These are phyloP conservation scores for Brettanomyces nanus DNA, from an alignment of 805 yeast species.

Conservation along the genomic window DNA sequence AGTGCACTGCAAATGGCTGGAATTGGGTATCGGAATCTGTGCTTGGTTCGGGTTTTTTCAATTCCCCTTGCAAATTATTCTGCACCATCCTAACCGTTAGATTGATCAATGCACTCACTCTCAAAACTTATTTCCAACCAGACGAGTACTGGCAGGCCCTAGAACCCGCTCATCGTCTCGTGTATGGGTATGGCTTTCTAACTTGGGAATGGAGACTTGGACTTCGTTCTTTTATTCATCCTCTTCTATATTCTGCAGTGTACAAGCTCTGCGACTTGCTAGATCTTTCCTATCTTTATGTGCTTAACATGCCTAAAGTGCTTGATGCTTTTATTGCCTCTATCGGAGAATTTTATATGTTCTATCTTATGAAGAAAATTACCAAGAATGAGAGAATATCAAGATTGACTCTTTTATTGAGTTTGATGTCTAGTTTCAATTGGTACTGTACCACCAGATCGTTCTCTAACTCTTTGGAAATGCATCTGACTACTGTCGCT, in stretches of 20 bases:
- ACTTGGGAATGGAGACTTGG: conserved; percentile 94
- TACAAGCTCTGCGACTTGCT: conserved; percentile 28
- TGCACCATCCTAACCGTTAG: conserved; percentile 33
- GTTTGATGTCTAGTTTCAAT: conserved; percentile 66
- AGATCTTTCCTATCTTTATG: conserved; percentile 30
- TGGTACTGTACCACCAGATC: conserved; percentile 77
- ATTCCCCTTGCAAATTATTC: neutral
- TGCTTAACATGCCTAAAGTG: conserved; percentile 52
- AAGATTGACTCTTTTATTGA: conserved; percentile 35
- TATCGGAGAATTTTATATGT: conserved; percentile 56
- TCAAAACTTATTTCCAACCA: conserved; percentile 82
- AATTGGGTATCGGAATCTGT: neutral
- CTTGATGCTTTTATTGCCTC: conserved; percentile 65
- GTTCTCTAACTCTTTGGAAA: conserved; percentile 78
- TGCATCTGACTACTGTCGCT: conserved; percentile 58
- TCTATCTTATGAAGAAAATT: conserved; percentile 30
- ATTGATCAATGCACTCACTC: conserved; percentile 52
- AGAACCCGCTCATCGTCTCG: conserved; percentile 79
- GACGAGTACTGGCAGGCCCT: conserved; percentile 92
- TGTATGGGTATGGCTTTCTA: conserved; percentile 70
- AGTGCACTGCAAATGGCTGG: too few species aligned
- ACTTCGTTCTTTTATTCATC: conserved; percentile 73
- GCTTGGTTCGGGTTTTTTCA: neutral
- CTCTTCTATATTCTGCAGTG: conserved; percentile 53
- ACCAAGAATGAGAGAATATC: conserved; percentile 29